Evolutionary conservation across 2,329 filamentous ascomycete species (phyloP).

Genomic region (Drechslerella stenobrocha): DNA sequence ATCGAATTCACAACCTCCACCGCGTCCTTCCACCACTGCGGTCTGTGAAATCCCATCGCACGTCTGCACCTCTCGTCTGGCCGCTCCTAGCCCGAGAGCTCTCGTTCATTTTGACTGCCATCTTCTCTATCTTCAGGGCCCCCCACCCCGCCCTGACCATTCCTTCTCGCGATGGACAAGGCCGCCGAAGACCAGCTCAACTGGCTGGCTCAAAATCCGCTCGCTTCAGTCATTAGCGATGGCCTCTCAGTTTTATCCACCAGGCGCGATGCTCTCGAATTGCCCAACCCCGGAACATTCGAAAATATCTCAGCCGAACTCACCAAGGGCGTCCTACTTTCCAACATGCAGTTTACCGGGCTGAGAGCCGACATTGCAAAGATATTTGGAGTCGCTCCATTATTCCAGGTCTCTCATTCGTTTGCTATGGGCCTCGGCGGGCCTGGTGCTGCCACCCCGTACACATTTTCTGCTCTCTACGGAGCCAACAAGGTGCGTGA

Average conservation of each 20-base stretch:
- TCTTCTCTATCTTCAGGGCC: constrained; percentile 52
- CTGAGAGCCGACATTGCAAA: constrained; percentile 96
- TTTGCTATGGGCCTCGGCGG: constrained; percentile 89
- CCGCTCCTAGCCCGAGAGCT: constrained; percentile 10
- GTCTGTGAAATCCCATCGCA: neutral
- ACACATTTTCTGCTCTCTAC: constrained; percentile 91
- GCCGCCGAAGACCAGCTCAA: constrained; percentile 59
- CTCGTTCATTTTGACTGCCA: constrained; percentile 50
- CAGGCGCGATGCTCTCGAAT: constrained; percentile 80
- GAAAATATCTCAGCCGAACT: constrained; percentile 90
- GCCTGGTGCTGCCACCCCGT: constrained; percentile 70
- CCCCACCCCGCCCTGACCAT: constrained; percentile 53
- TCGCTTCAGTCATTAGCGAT: constrained; percentile 71
- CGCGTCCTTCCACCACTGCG: neutral
- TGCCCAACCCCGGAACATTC: constrained; percentile 88
- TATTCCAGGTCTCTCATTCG: constrained; percentile 97
- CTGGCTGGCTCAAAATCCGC: constrained; percentile 73
- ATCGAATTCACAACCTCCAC: neutral
- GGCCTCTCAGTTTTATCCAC: constrained; percentile 80
- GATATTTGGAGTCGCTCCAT: constrained; percentile 85
- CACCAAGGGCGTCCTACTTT: constrained; percentile 92
- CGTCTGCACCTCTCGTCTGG: neutral
- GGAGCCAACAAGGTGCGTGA: constrained; percentile 81
- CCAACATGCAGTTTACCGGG: constrained; percentile 95
- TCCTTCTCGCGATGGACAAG: constrained; percentile 45